Percentiles rank a stretch among this genome's conserved stretches.
These are phyloP conservation scores for Truncatella angustata DNA, from an alignment of 2,329 filamentous ascomycete species.

Conservation along the genomic window DNA sequence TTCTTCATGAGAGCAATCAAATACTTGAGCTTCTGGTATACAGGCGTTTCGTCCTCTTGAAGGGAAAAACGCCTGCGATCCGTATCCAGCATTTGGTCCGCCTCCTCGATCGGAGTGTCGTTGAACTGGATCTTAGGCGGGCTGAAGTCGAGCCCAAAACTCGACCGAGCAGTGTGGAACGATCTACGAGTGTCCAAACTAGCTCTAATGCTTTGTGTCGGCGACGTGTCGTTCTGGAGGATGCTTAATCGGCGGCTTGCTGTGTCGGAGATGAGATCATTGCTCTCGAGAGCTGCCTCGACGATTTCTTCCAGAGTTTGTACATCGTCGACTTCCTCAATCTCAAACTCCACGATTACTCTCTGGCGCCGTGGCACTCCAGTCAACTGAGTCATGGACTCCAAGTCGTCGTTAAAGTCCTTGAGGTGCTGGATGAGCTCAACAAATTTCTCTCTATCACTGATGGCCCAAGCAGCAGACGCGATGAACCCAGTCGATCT, in stretches of 20 bases:
- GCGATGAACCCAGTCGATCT: neutral
- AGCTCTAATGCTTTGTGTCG: neutral
- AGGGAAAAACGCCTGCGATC: too few relatives aligned
- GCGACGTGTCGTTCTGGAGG: neutral
- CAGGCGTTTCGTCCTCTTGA: too few relatives aligned
- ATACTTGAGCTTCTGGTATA: too few relatives aligned
- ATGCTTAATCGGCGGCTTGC: neutral
- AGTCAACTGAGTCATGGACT: neutral
- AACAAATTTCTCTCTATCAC: constrained; percentile 9
- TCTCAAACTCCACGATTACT: neutral
- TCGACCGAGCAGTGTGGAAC: neutral
- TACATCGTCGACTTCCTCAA: neutral
- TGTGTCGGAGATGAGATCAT: neutral
- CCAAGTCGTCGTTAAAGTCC: constrained; percentile 11
- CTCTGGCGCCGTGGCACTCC: neutral
- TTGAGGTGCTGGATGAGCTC: constrained; percentile 11
- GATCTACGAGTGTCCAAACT: neutral
- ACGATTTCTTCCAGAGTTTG: neutral
- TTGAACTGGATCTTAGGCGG: too few relatives aligned
- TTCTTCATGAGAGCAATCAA: too few relatives aligned
- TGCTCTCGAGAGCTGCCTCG: neutral
- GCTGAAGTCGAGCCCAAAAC: neutral
- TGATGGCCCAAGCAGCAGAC: constrained; percentile 8
- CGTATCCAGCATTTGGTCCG: too few relatives aligned
- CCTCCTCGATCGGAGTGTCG: too few relatives aligned